Percentiles rank a stretch among this genome's conserved stretches.
phyloP scores from a whole-genome alignment of 2,329 filamentous ascomycete species.

The Penicillium hordei region DNA sequence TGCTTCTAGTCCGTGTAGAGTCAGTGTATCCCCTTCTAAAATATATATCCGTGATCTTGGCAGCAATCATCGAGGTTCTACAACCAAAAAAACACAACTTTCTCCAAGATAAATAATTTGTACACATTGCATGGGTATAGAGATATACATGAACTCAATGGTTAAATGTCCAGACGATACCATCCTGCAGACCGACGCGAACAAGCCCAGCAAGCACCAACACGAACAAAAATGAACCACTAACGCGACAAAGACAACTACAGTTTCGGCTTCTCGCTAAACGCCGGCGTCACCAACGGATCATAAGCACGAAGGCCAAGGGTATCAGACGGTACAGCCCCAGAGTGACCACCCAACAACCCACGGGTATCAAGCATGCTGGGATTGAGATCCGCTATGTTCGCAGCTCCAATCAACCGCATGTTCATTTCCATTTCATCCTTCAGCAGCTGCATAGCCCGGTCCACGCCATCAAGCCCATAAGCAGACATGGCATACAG shows the following conservation, averaged over 20 bases:
- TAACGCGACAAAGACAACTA: conserved; percentile 18
- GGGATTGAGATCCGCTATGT: conserved; percentile 74
- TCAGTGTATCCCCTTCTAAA: background rate
- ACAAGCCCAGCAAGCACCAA: background rate
- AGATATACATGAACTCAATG: background rate
- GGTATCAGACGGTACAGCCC: conserved; percentile 61
- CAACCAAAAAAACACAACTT: background rate
- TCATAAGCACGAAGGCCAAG: conserved; percentile 59
- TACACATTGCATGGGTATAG: conserved; percentile 15
- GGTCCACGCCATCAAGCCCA: conserved; percentile 79
- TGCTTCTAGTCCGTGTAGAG: background rate
- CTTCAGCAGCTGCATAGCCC: conserved; percentile 87
- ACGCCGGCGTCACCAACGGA: conserved; percentile 50
- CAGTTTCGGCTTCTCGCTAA: conserved; percentile 51
- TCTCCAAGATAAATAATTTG: background rate
- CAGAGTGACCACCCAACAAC: conserved; percentile 58
- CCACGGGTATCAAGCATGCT: conserved; percentile 76
- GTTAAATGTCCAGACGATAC: background rate
- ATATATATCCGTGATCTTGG: background rate
- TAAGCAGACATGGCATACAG: conserved; percentile 95
- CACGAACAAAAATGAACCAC: background rate
- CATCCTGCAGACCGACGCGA: background rate
- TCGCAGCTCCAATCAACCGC: conserved; percentile 80
- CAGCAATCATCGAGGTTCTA: background rate
- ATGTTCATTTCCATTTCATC: conserved; percentile 99